A percentile compares a stretch with the other conserved stretches of the same genome.
Evolutionary conservation across 257 asterid genomes (phyloP).

Genomic region (Solanum rostratum): DNA sequence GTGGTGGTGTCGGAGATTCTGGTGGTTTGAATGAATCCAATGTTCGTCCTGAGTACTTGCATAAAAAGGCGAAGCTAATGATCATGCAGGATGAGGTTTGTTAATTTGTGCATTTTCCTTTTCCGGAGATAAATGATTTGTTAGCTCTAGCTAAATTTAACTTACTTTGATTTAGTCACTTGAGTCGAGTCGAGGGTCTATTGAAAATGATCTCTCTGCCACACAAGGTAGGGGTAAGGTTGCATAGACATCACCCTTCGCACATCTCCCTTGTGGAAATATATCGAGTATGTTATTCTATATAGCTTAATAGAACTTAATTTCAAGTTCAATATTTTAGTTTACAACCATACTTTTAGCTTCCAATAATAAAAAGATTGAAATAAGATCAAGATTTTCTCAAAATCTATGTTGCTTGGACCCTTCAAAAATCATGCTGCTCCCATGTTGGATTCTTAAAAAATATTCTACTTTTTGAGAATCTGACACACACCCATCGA

Average conservation of each 20-base stretch:
- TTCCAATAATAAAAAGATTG: not conserved
- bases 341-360: not conserved
- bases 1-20: conserved; percentile 12
- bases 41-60: conserved; percentile 19
- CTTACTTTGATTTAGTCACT: not conserved
- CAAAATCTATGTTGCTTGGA: not conserved
- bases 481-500: rapidly evolving
- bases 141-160: not conserved
- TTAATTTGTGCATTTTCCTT: not conserved
- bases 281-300: not conserved
- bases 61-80: conserved; percentile 28
- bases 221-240: not conserved
- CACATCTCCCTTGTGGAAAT: not conserved
- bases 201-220: not conserved
- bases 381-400: not conserved
- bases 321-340: not conserved
- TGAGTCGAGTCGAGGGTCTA: not conserved
- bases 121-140: not conserved
- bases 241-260: not conserved
- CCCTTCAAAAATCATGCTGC: not conserved
- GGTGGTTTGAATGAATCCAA: conserved; percentile 13
- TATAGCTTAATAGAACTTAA: too few relatives aligned
- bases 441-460: not conserved
- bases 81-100: conserved; percentile 32
- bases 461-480: not conserved